These are phyloP conservation scores for Kodamaea kaohsiungensis DNA, from an alignment of 805 yeast species.

Conservation along the genomic window DNA sequence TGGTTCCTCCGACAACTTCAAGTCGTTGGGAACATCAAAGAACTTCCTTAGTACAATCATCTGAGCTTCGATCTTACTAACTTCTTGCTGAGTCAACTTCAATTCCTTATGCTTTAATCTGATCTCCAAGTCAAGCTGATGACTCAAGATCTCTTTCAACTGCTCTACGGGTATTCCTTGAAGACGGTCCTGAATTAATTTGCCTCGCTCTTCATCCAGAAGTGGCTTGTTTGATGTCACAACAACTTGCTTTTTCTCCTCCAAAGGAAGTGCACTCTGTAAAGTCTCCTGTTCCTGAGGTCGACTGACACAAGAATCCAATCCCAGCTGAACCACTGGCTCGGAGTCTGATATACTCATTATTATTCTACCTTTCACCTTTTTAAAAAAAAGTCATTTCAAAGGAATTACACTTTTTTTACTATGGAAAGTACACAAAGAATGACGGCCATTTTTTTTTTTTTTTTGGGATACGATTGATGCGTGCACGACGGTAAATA, in stretches of 20 bases:
- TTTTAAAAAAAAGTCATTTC: neutral
- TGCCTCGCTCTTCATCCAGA: neutral
- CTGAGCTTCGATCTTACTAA: slow-evolving; percentile 59
- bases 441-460: neutral
- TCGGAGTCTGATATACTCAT: neutral
- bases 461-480: neutral
- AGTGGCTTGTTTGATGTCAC: neutral
- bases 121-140: slow-evolving; percentile 60
- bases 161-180: slow-evolving; percentile 20
- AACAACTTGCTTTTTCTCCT: neutral
- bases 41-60: slow-evolving; percentile 51
- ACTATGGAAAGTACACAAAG: neutral
- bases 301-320: neutral
- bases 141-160: slow-evolving; percentile 36
- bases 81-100: slow-evolving; percentile 50
- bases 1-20: slow-evolving; percentile 44
- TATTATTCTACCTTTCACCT: neutral
- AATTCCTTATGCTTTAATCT: slow-evolving; percentile 60
- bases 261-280: neutral
- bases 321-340: neutral
- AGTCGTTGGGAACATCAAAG: slow-evolving; percentile 41
- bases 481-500: neutral
- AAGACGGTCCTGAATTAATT: slow-evolving; percentile 4
- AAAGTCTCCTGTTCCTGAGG: neutral
- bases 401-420: neutral